Evolutionary conservation across 352 stramenopile species (phyloP), one percentile per base, ranked within the genome.

Genomic region (Pythium oligandrum): DNA sequence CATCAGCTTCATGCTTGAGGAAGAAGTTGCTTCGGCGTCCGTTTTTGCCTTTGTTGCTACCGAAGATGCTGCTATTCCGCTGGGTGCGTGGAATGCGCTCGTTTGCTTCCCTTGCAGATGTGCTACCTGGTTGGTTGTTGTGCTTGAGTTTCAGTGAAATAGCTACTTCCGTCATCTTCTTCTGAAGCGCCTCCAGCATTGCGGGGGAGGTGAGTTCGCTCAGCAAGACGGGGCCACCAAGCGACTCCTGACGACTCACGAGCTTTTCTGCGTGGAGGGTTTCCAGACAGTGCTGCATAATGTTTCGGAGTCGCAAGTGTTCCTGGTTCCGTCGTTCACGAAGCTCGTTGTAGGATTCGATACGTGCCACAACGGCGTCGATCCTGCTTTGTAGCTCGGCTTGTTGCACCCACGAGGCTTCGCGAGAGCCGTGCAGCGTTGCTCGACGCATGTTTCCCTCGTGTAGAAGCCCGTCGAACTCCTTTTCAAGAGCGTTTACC

Each of bases 251-350:
- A 2, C 51, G 39, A 9, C 38, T 66, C 26, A 78, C 38, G 30
- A 75, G 40, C 48, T 59, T 73, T 39, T 80, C 69, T 1, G 71
- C 71, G 36, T 86, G 68, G 3, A 88, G 55, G n/a, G 75, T 70
- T 52, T 86, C 78, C 36, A 88, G 75, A 56, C 75, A 86, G 1
- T 67, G 63, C 55, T 85, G 44, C 71, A 88, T 86, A 40, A 88
- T 77, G 4, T 32, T 46, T 2, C 73, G 69, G 40, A 86, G 39
- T 4, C 68, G 70, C 8, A 55, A 54, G 44, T 82, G 65, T 34
- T 88, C 73, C 1, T 70, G 50, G 61, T 85, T 86, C 4, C 78
- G 66, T 50, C 65, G 37, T 36, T 85, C 69, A 2, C 72, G 72
- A 4, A 85, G 59, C 3, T 75, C 71, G 45, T 84, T 79, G 63